Evolutionary conservation across 1,284 basidiomycete genomes (phyloP).

Genomic region (Inonotus hispidus): DNA sequence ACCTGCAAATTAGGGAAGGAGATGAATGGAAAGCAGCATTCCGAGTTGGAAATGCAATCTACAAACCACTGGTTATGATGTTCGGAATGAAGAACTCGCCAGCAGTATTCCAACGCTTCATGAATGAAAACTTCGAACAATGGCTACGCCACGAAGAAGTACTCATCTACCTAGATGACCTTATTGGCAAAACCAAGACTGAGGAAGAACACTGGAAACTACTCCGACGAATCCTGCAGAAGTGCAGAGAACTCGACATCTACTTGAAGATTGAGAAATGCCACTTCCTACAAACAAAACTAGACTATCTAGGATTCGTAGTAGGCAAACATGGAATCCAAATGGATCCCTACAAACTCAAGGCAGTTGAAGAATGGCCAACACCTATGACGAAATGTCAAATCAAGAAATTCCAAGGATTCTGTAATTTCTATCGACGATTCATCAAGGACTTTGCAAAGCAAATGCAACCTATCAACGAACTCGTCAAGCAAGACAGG

Average conservation of each 20-base stretch:
- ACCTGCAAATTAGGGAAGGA: background rate
- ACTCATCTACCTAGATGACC: constrained; percentile 20
- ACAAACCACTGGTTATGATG: background rate
- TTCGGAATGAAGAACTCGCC: background rate
- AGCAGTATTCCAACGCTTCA: background rate
- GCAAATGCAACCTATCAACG: background rate
- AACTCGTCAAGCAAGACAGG: constrained; percentile 17
- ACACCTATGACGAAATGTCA: constrained; percentile 19
- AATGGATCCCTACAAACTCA: constrained; percentile 24
- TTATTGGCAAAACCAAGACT: constrained; percentile 13
- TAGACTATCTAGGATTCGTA: constrained; percentile 18
- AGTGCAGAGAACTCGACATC: constrained; percentile 15
- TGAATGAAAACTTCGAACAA: background rate
- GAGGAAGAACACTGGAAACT: constrained; percentile 14
- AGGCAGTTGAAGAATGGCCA: constrained; percentile 23
- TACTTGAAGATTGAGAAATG: constrained; percentile 28
- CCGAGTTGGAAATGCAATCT: background rate
- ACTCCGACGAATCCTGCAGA: constrained; percentile 26
- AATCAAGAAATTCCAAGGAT: constrained; percentile 22
- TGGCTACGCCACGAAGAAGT: constrained; percentile 1
- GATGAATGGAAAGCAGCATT: background rate
- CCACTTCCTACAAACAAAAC: constrained; percentile 23
- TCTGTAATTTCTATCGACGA: constrained; percentile 23
- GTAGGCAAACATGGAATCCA: constrained; percentile 10
- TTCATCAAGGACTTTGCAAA: constrained; percentile 8